Percentiles rank a stretch among this genome's conserved stretches.
phyloP scores from a whole-genome alignment of 2,329 filamentous ascomycete genomes.

The Colletotrichum tofieldiae region DNA sequence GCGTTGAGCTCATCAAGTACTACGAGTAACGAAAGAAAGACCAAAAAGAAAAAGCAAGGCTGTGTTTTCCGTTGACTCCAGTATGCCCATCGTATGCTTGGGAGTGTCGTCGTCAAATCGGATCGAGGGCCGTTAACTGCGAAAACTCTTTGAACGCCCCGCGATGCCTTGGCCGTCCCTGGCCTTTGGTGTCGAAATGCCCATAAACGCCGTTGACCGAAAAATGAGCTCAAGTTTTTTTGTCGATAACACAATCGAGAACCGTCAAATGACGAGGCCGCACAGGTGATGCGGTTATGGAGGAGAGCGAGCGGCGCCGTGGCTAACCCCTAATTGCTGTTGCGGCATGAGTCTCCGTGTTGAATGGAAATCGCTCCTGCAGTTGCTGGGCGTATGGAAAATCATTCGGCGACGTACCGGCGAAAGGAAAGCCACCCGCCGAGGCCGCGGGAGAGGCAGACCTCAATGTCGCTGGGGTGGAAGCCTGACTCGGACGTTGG shows the following conservation, averaged over 20 bases:
- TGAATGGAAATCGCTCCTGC: constrained; percentile 65
- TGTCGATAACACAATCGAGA: constrained; percentile 40
- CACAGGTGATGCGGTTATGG: neutral
- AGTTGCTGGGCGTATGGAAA: constrained; percentile 58
- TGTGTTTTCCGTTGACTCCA: constrained; percentile 29
- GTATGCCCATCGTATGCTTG: constrained; percentile 37
- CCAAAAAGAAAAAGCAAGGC: constrained; percentile 35
- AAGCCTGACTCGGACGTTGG: constrained; percentile 49
- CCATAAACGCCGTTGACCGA: constrained; percentile 37
- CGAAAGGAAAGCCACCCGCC: constrained; percentile 61
- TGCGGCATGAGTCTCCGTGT: constrained; percentile 63
- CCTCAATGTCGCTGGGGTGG: constrained; percentile 54
- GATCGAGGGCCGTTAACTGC: constrained; percentile 15
- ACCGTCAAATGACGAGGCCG: constrained; percentile 36
- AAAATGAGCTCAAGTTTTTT: constrained; percentile 16
- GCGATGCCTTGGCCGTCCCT: constrained; percentile 33
- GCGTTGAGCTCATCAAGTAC: constrained; percentile 38
- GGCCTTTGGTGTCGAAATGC: constrained; percentile 29
- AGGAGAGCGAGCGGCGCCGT: neutral
- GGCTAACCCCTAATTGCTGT: constrained; percentile 63
- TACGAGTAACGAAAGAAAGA: constrained; percentile 27
- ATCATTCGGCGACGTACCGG: constrained; percentile 63
- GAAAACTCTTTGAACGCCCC: constrained; percentile 38
- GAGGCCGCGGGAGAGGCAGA: constrained; percentile 63
- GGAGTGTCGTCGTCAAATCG: constrained; percentile 28